phyloP scores from a whole-genome alignment of 2,329 filamentous ascomycete species.

The Pseudocercospora fijiensis region DNA sequence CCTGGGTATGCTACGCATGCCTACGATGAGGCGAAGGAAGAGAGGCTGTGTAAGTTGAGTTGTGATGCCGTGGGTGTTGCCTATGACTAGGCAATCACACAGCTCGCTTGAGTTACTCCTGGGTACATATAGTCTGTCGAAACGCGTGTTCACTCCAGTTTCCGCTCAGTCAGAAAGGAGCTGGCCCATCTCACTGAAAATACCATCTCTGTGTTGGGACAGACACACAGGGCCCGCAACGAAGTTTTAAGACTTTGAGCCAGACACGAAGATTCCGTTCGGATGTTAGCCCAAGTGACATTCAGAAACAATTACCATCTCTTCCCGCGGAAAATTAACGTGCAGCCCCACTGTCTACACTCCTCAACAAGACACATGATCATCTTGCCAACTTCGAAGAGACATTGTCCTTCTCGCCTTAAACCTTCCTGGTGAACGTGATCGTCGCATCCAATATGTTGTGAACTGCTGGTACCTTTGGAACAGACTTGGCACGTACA shows the following conservation, averaged over 20 bases:
- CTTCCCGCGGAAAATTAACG: background rate
- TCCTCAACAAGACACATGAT: background rate
- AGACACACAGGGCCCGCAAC: too few species aligned
- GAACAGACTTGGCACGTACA: background rate
- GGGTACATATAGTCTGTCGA: too few species aligned
- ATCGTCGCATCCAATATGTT: background rate
- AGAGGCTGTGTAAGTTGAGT: constrained; percentile 47
- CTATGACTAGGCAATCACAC: background rate
- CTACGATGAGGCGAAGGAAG: constrained; percentile 44
- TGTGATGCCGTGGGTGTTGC: constrained; percentile 30
- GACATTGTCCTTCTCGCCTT: background rate
- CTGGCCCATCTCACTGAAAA: too few species aligned
- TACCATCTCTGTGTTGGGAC: too few species aligned
- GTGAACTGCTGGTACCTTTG: background rate
- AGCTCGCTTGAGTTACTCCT: too few species aligned
- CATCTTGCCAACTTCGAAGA: background rate
- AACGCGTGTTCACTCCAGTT: background rate
- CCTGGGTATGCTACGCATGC: constrained; percentile 39
- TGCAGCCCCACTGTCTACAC: background rate
- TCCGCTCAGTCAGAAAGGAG: too few species aligned
- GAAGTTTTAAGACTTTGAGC: too few species aligned
- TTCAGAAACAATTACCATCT: too few species aligned
- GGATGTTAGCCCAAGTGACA: too few species aligned
- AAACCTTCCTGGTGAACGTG: background rate
- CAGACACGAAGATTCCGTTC: too few species aligned